A percentile compares a stretch with the other conserved stretches of the same genome.
These are phyloP conservation scores for Athelia psychrophila DNA, from an alignment of 1,284 basidiomycete genomes.

Conservation along the genomic window DNA sequence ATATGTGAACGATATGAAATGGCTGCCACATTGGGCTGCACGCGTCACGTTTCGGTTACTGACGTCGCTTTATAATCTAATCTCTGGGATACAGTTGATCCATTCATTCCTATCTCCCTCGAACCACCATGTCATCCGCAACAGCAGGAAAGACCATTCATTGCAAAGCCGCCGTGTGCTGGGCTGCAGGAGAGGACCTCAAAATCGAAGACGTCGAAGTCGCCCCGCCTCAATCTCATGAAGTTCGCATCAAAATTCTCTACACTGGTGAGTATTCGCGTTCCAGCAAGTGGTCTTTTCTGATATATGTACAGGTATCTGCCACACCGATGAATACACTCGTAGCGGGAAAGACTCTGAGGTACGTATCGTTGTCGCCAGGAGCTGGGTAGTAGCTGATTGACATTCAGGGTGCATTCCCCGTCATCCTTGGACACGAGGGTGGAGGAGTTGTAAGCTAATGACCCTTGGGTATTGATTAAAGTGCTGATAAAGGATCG, in stretches of 20 bases:
- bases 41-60: no score
- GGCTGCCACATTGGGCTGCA: no score
- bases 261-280: constrained; percentile 66
- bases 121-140: constrained; percentile 48
- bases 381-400: background rate
- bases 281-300: constrained; percentile 7
- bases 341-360: constrained; percentile 96
- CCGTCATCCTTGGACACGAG: constrained; percentile 93
- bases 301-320: constrained; percentile 67
- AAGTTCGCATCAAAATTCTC: constrained; percentile 92
- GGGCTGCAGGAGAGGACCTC: constrained; percentile 90
- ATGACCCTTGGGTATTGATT: background rate
- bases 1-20: no score
- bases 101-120: background rate
- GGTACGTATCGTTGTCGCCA: constrained; percentile 35
- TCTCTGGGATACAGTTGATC: background rate
- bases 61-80: no score
- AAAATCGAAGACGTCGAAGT: constrained; percentile 93
- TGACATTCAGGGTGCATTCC: constrained; percentile 79
- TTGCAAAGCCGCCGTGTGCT: constrained; percentile 96
- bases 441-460: constrained; percentile 78
- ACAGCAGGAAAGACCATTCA: constrained; percentile 78
- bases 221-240: constrained; percentile 84
- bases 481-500: constrained; percentile 13
- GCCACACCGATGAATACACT: constrained; percentile 98